Evolutionary conservation across 2,329 filamentous ascomycete species (phyloP).

Genomic region (Phoma herbarum): DNA sequence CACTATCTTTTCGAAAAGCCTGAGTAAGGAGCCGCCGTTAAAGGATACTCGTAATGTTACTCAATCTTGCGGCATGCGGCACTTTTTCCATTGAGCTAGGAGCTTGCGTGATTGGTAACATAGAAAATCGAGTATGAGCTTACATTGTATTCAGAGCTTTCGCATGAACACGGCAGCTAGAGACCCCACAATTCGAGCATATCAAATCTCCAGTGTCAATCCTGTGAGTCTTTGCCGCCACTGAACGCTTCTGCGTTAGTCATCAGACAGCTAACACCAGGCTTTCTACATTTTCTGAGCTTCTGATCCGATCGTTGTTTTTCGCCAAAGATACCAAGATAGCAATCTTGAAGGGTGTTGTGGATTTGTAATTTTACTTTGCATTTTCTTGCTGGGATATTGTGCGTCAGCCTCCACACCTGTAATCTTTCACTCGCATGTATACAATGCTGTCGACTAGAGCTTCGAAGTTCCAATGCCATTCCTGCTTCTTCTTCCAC

Average conservation of each 20-base stretch:
- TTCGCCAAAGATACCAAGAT: too few species aligned
- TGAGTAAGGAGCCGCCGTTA: slow-evolving; percentile 20
- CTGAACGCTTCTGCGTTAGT: neutral
- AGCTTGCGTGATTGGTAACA: too few species aligned
- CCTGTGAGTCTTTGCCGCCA: neutral
- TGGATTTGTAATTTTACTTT: slow-evolving; percentile 21
- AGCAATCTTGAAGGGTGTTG: neutral
- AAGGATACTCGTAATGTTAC: neutral
- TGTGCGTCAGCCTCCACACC: slow-evolving; percentile 13
- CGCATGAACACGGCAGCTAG: too few species aligned
- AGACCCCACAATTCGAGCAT: too few species aligned
- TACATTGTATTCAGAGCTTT: too few species aligned
- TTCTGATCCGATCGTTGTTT: too few species aligned
- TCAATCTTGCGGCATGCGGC: neutral
- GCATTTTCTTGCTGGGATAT: slow-evolving; percentile 24
- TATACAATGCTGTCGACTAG: slow-evolving; percentile 23
- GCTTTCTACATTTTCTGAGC: too few species aligned
- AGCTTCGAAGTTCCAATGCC: neutral
- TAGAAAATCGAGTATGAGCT: too few species aligned
- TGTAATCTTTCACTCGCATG: slow-evolving; percentile 13
- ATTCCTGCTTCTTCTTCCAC: neutral
- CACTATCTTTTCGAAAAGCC: slow-evolving; percentile 73
- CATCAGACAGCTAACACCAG: neutral
- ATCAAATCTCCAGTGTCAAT: too few species aligned
- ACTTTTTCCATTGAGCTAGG: too few species aligned